Base-by-base conservation (phyloP, 2,329 filamentous ascomycete species). In the Fusarium sp. region DNA sequence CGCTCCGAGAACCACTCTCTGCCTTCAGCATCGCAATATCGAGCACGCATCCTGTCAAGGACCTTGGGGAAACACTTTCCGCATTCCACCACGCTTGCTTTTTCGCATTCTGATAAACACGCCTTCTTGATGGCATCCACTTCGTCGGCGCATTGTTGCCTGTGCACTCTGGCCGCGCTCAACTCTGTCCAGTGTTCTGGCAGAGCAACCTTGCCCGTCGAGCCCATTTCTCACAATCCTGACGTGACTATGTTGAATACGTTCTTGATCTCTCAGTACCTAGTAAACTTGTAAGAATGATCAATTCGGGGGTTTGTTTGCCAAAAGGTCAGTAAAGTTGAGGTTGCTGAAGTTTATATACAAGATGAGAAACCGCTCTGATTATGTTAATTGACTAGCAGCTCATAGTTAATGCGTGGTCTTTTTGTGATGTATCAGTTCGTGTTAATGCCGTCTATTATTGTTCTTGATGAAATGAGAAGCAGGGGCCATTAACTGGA, bases 1-100 rank as follows among this genome's bases (percentile, higher is more conserved):
- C 87, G 81, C 50, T 83, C 82, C 6, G 85, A 81, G 77, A 89
- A 89, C 88, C 88, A 90, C 75, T 88, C 86, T 26, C 74, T 78
- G 24, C 79, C 80, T 45, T 77, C 66, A 31, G 78, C 78, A n/a
- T 81, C 80, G 54, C 75, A 78, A 59, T 82, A 84, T 18, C 82
- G 75, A 44, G 72, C 70, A 26, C 81, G 79, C 76, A 90, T 81
- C 38, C 82, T 81, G 38, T 86, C 83, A 45, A 90, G 75, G 9
- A 87, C 78, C 60, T 85, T 82, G 26, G 78, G 78, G 79, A 86
- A 88, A 77, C 87, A 89, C 30, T 82, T 79, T 15, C 82, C 74
- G 74, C 87, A 90, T 48, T 87, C 82, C 13, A 82, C 71, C 20
- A 86, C 79, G 54, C 85, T 82, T 47, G 74, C 76, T 72, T 85